Conservation (phyloP, 2,329 filamentous ascomycete species). For the Ramularia endophylla region DNA sequence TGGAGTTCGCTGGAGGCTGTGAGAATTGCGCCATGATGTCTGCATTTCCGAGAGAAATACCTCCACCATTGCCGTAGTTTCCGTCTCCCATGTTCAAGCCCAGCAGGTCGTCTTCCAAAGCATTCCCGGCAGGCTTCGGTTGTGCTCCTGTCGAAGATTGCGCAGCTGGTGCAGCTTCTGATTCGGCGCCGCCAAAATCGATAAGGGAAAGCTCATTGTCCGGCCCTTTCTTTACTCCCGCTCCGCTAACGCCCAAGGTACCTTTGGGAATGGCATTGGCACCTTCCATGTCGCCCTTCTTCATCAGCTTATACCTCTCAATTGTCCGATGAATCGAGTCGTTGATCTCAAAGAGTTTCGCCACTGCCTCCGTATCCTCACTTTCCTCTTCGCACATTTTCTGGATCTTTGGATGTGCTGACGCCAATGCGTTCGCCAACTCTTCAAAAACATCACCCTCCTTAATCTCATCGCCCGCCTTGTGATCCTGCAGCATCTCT, state of each 20-base stretch:
- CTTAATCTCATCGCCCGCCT: conserved; percentile 70
- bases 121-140: conserved; percentile 49
- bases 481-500: conserved; percentile 82
- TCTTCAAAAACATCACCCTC: conserved; percentile 71
- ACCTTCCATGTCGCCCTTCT: conserved; percentile 84
- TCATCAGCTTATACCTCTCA: conserved; percentile 90
- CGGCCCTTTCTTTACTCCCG: conserved; percentile 58
- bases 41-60: conserved; percentile 65
- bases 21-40: conserved; percentile 32
- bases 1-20: conserved; percentile 26
- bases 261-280: conserved; percentile 80
- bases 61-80: conserved; percentile 67
- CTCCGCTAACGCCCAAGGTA: conserved; percentile 61
- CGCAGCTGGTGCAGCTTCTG: conserved; percentile 35
- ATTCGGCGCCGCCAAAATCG: conserved; percentile 70
- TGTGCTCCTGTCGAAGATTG: conserved; percentile 31
- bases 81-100: conserved; percentile 75
- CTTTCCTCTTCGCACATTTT: conserved; percentile 99
- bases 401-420: conserved; percentile 96
- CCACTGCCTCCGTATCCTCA: conserved; percentile 91
- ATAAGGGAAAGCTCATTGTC: conserved; percentile 85
- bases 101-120: conserved; percentile 83
- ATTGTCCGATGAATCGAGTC: conserved; percentile 98
- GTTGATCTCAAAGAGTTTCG: conserved; percentile 93
- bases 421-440: conserved; percentile 80